These are phyloP conservation scores for Amanita phalloides DNA, from an alignment of 768 basidiomycete genomes.

Conservation along the genomic window DNA sequence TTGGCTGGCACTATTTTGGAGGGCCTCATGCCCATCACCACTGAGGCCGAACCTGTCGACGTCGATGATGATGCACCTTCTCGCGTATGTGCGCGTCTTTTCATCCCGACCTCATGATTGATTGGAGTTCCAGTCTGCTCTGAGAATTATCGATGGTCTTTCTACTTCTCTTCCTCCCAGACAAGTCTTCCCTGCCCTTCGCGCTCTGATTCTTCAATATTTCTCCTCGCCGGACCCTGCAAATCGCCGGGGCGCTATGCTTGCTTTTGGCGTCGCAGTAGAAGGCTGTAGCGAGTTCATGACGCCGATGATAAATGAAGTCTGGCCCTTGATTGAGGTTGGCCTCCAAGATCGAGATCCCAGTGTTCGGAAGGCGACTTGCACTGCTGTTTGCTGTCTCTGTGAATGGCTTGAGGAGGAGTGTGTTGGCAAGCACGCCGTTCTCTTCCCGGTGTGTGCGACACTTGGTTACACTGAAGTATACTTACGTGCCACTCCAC, in stretches of 20 bases:
- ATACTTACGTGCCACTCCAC: conserved; percentile 1
- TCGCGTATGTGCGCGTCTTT: conserved; percentile 42
- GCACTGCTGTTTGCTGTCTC: conserved; percentile 88
- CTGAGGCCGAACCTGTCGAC: conserved; percentile 90
- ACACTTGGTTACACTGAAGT: not conserved
- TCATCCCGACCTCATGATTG: not conserved
- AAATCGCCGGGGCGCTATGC: conserved; percentile 85
- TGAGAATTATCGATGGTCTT: conserved; percentile 89
- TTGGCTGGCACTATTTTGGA: conserved; percentile 81
- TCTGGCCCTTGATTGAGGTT: conserved; percentile 91
- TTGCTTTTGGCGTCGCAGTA: conserved; percentile 89
- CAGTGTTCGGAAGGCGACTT: conserved; percentile 89
- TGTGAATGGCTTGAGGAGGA: conserved; percentile 98
- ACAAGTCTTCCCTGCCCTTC: conserved; percentile 93
- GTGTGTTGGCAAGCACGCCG: conserved; percentile 69
- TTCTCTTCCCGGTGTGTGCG: conserved; percentile 72
- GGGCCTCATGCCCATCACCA: conserved; percentile 88
- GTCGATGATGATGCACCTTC: conserved; percentile 89
- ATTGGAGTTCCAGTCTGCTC: conserved; percentile 52
- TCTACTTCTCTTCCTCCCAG: conserved; percentile 87
- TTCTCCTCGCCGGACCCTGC: conserved; percentile 71
- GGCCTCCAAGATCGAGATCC: conserved; percentile 81
- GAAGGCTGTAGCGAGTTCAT: conserved; percentile 98
- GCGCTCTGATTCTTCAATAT: conserved; percentile 72
- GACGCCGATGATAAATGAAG: conserved; percentile 80